Evolutionary conservation across 2,329 filamentous ascomycete genomes (phyloP), one percentile per base, ranked within the genome.

Genomic region (Claviceps cyperi): DNA sequence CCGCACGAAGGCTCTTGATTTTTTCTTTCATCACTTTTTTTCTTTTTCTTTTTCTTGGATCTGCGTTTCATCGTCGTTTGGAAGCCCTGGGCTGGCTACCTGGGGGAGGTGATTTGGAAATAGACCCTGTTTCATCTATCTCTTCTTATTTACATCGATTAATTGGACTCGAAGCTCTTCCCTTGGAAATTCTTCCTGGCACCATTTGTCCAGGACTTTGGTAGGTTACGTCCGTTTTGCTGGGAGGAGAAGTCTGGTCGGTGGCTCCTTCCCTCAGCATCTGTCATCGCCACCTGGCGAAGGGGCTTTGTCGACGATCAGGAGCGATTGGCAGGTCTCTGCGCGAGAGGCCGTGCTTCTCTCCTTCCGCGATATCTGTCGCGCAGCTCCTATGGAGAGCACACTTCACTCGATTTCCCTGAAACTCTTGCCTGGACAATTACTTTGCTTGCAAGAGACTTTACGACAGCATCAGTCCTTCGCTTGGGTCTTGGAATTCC

Each of bases 261-360:
- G 50, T 19, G 19, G 50, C 47, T 46, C 50, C 47, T 51, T 51
- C 50, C 50, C 19, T 24, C 19, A 11, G 15, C 43, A 19, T 21
- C 7, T 32, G 19, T 45, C 32, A 2, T 36, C 24, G 21, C 19
- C 39, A 14, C 39, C 40, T 36, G 19, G 36, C 15, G 14, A 40
- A 36, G n/a, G 21, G 13, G 24, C 4, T 3, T 21, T 19, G n/a
- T 13, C 17, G 17, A 24, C 45, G 35, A 21, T 32, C 47, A 24
- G 28, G 39, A 17, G 8, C 19, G 28, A 14, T 17, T 36, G 13
- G 32, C 17, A 22, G 38, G 28, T 48, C 14, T 24, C 24, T 13
- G 7, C 35, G 24, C 14, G 15, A 38, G 47, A 37, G 19, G n/a
- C 19, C 24, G n/a, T 43, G 39, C 17, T 37, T 43, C 32, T 49